These are phyloP conservation scores for Kernera saxatilis DNA, from an alignment of 345 rosid genomes.

Conservation along the genomic window DNA sequence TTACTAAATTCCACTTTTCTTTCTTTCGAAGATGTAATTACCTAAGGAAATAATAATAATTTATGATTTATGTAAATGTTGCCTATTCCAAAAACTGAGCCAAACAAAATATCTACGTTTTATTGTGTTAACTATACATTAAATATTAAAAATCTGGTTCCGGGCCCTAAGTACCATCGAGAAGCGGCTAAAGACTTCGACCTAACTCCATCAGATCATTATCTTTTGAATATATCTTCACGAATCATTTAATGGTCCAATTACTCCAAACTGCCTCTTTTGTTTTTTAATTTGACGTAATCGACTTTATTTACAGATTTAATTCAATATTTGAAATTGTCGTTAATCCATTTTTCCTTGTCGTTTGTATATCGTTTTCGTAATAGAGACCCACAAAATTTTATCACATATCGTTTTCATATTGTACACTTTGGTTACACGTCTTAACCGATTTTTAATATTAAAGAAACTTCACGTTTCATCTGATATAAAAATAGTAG, in stretches of 20 bases:
- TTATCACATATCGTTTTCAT: neutral
- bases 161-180: constrained; percentile 13
- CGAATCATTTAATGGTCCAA: neutral
- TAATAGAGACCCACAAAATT: neutral
- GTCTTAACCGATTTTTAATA: neutral
- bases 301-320: neutral
- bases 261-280: neutral
- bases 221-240: neutral
- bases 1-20: neutral
- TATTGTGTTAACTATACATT: neutral
- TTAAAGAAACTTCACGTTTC: neutral
- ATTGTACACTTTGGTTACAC: neutral
- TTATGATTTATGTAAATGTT: neutral
- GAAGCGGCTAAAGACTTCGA: constrained; percentile 4
- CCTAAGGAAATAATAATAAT: neutral
- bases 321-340: neutral
- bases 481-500: neutral
- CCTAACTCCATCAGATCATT: neutral
- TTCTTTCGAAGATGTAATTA: constrained; percentile 1
- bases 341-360: neutral
- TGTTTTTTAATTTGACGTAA: neutral
- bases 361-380: constrained; percentile 4
- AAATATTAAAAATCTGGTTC: neutral
- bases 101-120: neutral
- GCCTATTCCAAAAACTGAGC: neutral